Base-by-base conservation (phyloP, 768 basidiomycete species). In the Phylloporus arenicola region DNA sequence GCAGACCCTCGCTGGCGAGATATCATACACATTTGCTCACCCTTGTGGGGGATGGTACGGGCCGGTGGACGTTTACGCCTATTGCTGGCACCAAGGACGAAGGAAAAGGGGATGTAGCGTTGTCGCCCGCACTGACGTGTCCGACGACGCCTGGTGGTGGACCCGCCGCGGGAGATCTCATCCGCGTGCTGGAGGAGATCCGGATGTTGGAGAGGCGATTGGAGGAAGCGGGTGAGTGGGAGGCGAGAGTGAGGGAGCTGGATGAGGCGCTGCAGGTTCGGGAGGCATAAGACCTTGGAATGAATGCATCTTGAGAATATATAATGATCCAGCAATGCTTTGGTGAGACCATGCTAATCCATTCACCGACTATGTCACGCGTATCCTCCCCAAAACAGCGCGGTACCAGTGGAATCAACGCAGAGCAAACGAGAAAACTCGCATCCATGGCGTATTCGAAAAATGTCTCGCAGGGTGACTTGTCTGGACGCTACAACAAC, bases 21-120 rank as follows among this genome's bases (percentile, higher is more conserved):
- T 94, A 96, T 64, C 95, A 98, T 67, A 88, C 82, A 4, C 86
- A 88, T 43, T 76, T 95, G 24, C 76, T 97, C 16, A 88, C 88
- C 1, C 73, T 97, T 13, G 70, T 75, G 7, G 91, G 92, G 8
- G 86, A 88, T 43, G 78, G 77, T 1, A 75, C 82, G 0, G 84
- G 84, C 1, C 67, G 74, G 47, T 92, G 89, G 88, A 81, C 80
- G 27, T 75, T 90, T 4, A 73, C 79, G 4, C 78, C 78, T 8
- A 79, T 92, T 31, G 51, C 43, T 10, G 31, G 29, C 14, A 9
- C 5, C 5, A 22, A 40, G 16, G 47, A 24, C 9, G 14, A 42
- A 14, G 42, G 27, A 19, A 7, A 20, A 6, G 19, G 19, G 7
- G 24, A 24, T 9, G 7, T 3, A 25, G 11, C 22, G 39, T 13